Evolutionary conservation across 768 basidiomycete species (phyloP), one percentile per base, ranked within the genome.

Genomic region (Panellus pusillus): DNA sequence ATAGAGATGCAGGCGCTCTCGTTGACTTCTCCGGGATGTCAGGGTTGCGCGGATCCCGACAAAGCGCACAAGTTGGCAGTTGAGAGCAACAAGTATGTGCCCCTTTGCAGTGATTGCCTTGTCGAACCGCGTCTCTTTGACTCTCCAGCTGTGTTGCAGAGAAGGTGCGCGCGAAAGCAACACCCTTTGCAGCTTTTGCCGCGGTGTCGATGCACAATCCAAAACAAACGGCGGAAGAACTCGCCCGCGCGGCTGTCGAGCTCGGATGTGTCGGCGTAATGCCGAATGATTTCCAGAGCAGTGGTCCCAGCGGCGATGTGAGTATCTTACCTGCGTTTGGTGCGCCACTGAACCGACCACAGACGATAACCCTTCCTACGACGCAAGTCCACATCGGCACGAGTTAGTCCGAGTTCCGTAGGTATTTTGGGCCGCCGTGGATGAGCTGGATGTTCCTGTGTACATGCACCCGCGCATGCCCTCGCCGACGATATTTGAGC

Each of bases 121-220:
- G n/a, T n/a, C n/a, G n/a, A n/a, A n/a, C n/a, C n/a, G n/a, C n/a
- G n/a, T n/a, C n/a, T n/a, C n/a, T n/a, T n/a, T n/a, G n/a, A n/a
- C n/a, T n/a, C n/a, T n/a, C n/a, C n/a, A n/a, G n/a, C n/a, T n/a
- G n/a, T n/a, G n/a, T n/a, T n/a, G n/a, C n/a, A n/a, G n/a, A n/a
- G n/a, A n/a, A n/a, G n/a, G n/a, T n/a, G n/a, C n/a, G n/a, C n/a
- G n/a, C n/a, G n/a, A n/a, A n/a, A n/a, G n/a, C n/a, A n/a, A n/a
- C n/a, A n/a, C n/a, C n/a, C n/a, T n/a, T 40, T 9, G 54, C 57
- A 1, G 57, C 61, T 12, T 62, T 62, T 20, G 61, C 61, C 6
- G 57, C 61, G 6, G 61, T 62, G 12, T 62, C 61, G 8, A 62
- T 62, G 61, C 61, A 62, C 27, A 44, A 62, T 44, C 53, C 54